These are phyloP conservation scores for Boeremia exigua DNA, from an alignment of 2,329 filamentous ascomycete species.

Conservation along the genomic window DNA sequence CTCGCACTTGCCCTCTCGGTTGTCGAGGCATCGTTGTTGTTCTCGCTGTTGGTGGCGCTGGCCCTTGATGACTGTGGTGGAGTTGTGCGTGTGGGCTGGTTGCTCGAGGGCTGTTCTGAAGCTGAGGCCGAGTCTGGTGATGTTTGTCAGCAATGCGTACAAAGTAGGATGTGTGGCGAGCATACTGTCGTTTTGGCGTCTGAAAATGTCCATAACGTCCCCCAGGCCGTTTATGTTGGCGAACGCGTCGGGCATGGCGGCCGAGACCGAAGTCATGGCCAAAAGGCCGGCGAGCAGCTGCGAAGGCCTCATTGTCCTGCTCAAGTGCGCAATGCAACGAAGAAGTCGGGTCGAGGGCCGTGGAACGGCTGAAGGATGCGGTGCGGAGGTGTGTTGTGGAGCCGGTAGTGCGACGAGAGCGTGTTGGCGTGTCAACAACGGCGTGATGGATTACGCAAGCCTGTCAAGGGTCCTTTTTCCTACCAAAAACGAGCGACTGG, in stretches of 20 bases:
- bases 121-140: constrained; percentile 17
- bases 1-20: constrained; percentile 20
- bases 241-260: constrained; percentile 43
- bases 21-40: constrained; percentile 23
- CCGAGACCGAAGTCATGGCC: constrained; percentile 46
- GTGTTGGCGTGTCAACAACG: constrained; percentile 38
- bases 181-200: constrained; percentile 41
- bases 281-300: constrained; percentile 48
- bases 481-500: constrained; percentile 48
- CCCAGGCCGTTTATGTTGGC: constrained; percentile 38
- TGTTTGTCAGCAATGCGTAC: constrained; percentile 7
- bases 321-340: constrained; percentile 4
- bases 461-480: constrained; percentile 19
- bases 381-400: constrained; percentile 21
- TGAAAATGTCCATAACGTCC: constrained; percentile 37
- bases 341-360: constrained; percentile 8
- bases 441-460: constrained; percentile 23
- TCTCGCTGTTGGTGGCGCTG: constrained; percentile 21
- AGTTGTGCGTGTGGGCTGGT: constrained; percentile 17
- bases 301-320: constrained; percentile 43
- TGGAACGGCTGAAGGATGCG: constrained; percentile 23
- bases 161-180: not conserved
- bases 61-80: constrained; percentile 4
- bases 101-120: constrained; percentile 21
- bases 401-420: constrained; percentile 29